Base-by-base conservation (phyloP, 371 early-diverging fungal genomes). In the Apophysomyces trapeziformis region DNA sequence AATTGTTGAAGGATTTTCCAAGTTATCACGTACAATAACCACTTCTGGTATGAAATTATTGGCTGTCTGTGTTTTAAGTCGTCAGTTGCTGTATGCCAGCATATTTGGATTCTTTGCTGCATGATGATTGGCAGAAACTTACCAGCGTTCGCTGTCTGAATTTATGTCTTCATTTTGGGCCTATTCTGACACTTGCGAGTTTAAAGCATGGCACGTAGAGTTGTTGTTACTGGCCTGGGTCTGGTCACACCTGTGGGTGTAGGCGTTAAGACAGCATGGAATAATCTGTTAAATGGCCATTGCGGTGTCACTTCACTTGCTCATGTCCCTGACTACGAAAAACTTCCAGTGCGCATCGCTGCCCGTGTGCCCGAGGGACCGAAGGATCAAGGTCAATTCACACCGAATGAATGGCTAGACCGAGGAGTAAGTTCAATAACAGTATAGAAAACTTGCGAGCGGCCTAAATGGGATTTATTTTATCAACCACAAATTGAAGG, bases 141-240 rank as follows among this genome's bases (percentile, higher is more conserved):
- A 26, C 32, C 32, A 26, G 32, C 32, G 32, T 26, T 26, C 32
- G 32, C 32, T 26, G 32, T 26, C 32, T 2, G 32, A 26, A 26
- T 26, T 26, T 26, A 26, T 1, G 32, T 26, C 32, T 26, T 26
- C 32, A 26, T 26, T 26, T 1, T 26, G 32, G 32, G 3, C 3
- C 32, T 26, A 26, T 26, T 26, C 32, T 26, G 32, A 26, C 32
- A 26, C 32, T 26, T 26, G 32, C 2, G 32, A 26, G 32, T 26
- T 26, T 26, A 26, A 26, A 26, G 32, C 7, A 66, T 63, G 68
- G 59, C 68, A 45, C 86, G 92, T 41, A 82, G 96, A 37, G 98
- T 97, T 1, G 97, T 95, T 1, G 96, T 98, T 14, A 98, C 98
- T 9, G 98, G 98, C 4, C 77, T 97, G 3, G 98, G 98, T 5